Percentiles rank a stretch among this genome's conserved stretches.
phyloP scores from a whole-genome alignment of 768 basidiomycete genomes.

The Ramaria sp. region DNA sequence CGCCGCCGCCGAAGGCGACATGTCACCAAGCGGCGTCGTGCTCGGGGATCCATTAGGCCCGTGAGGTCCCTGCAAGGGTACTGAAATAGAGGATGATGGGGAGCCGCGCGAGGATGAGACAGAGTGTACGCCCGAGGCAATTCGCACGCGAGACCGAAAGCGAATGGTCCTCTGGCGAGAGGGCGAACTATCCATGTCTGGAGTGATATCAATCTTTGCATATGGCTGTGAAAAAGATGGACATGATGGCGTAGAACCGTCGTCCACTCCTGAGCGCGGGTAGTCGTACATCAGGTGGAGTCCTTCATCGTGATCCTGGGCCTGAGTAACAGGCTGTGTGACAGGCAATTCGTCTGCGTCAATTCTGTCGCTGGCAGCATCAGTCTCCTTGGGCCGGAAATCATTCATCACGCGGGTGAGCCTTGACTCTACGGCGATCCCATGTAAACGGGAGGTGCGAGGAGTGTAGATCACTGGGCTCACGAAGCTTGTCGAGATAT shows the following conservation, averaged over 20 bases:
- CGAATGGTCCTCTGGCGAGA: slow-evolving; percentile 29
- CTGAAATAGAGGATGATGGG: slow-evolving; percentile 73
- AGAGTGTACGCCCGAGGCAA: slow-evolving; percentile 53
- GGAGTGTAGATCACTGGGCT: not conserved
- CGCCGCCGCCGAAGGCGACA: slow-evolving; percentile 13
- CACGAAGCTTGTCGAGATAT: slow-evolving; percentile 10
- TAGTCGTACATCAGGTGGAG: slow-evolving; percentile 5
- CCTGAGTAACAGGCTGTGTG: too few species aligned
- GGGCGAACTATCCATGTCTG: not conserved
- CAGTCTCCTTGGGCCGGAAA: not conserved
- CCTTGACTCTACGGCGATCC: slow-evolving; percentile 1
- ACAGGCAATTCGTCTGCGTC: not conserved
- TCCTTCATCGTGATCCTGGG: slow-evolving; percentile 2
- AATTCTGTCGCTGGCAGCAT: not conserved
- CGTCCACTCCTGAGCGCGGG: not conserved
- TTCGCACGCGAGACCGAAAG: slow-evolving; percentile 68
- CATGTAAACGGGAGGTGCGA: not conserved
- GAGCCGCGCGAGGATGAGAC: slow-evolving; percentile 43
- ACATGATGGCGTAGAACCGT: not conserved
- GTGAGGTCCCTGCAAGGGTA: slow-evolving; percentile 51
- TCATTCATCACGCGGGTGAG: slow-evolving; percentile 3
- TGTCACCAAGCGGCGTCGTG: slow-evolving; percentile 1
- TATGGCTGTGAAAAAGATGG: not conserved
- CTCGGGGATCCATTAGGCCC: slow-evolving; percentile 26
- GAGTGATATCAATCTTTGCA: not conserved